Base-by-base conservation (phyloP, 2,329 filamentous ascomycete species). In the Calonectria pseudoreteaudii region DNA sequence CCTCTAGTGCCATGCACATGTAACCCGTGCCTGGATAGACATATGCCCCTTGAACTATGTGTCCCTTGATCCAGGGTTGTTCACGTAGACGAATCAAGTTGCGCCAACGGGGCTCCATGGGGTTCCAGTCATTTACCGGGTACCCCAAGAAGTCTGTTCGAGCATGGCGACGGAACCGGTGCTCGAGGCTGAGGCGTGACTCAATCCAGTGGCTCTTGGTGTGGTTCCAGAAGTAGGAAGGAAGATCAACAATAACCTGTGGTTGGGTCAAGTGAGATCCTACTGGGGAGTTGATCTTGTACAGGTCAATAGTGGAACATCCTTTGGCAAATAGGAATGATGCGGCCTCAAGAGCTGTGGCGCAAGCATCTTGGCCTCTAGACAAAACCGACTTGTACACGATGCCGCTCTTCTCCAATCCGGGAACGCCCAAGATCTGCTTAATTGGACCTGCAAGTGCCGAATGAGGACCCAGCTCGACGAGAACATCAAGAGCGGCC, bases 61-160 rank as follows among this genome's bases (percentile, higher is more conserved):
- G 87, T 56, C 88, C 85, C 0, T 76, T 74, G 2, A 89, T 68
- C 89, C 89, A 90, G 0, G 86, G 84, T 0, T 84, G 71, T 34
- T 88, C 82, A 0, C 80, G 79, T 1, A 85, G 69, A 2, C 81
- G 78, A 0, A 89, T 75, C 2, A 86, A 58, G 53, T 86, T 87
- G 1, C 86, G 78, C 86, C 86, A 90, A 0, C 73, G 66, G 0
- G 86, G 86, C 13, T 85, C 79, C 73, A 10, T 78, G 71, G 41
- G 80, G 79, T 70, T 86, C 85, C 31, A 78, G 68, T 31, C 76
- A 26, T 41, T 34, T 1, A 80, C 69, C 2, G 81, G 81, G 2
- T 53, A 47, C 13, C 84, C 84, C 0, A 86, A 71, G 0, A 84
- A 75, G 8, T 83, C 80, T 18, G 82, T 81, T 9, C 76, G 73